Conservation (phyloP, 2,329 filamentous ascomycete species). For the Teratosphaeria zuluensis region DNA sequence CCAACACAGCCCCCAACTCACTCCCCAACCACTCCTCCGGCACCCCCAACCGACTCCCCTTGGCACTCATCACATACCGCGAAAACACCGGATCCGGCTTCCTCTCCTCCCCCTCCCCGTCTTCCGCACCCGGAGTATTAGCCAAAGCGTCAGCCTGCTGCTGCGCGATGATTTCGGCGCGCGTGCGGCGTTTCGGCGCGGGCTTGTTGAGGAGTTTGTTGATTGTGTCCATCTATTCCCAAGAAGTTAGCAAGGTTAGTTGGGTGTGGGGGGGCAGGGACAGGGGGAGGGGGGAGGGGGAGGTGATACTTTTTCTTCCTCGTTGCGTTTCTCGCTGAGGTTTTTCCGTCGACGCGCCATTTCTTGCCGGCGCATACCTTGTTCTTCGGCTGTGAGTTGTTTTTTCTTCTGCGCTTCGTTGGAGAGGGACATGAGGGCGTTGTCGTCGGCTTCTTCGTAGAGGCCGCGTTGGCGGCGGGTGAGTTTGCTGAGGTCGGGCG, state of each 20-base stretch:
- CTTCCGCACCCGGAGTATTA: slow-evolving; percentile 34
- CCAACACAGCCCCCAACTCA: slow-evolving; percentile 52
- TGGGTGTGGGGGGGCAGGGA: no score
- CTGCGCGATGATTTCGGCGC: slow-evolving; percentile 37
- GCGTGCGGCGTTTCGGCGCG: slow-evolving; percentile 54
- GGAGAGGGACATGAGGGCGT: slow-evolving; percentile 39
- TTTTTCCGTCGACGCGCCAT: slow-evolving; percentile 67
- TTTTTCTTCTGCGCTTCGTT: slow-evolving; percentile 66
- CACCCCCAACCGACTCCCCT: slow-evolving; percentile 56
- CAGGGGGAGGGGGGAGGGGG: neutral
- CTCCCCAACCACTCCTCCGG: slow-evolving; percentile 56
- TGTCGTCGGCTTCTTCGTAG: slow-evolving; percentile 35
- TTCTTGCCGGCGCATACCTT: slow-evolving; percentile 62
- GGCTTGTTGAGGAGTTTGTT: slow-evolving; percentile 83
- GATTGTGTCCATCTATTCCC: slow-evolving; percentile 86
- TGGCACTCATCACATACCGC: slow-evolving; percentile 60
- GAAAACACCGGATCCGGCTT: slow-evolving; percentile 51
- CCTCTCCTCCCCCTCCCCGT: slow-evolving; percentile 23
- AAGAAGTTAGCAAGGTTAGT: no score
- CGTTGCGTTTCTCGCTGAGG: slow-evolving; percentile 65
- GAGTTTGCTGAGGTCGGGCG: slow-evolving; percentile 55
- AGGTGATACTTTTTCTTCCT: slow-evolving; percentile 59
- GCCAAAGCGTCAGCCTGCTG: slow-evolving; percentile 33
- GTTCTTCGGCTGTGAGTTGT: slow-evolving; percentile 62
- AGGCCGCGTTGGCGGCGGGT: slow-evolving; percentile 59